Conservation (phyloP, 2,329 filamentous ascomycete genomes). For the Neopestalotiopsis sp. region DNA sequence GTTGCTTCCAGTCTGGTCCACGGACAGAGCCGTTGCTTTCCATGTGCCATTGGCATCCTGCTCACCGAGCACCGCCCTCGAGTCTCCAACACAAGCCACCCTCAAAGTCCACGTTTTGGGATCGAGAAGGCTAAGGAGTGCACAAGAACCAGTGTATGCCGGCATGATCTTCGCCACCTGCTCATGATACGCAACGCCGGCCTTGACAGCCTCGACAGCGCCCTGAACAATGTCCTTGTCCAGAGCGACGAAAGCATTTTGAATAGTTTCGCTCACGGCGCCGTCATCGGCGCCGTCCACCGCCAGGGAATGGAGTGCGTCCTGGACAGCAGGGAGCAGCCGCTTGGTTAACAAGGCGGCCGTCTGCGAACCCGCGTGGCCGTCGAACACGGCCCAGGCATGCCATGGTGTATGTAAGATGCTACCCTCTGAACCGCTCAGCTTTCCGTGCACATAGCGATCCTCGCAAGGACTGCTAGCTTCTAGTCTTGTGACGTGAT, state of each 20-base stretch:
- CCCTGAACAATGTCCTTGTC: conserved; percentile 38
- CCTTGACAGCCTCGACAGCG: conserved; percentile 31
- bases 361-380: conserved; percentile 41
- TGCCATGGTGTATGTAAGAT: conserved; percentile 29
- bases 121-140: conserved; percentile 63
- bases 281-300: neutral
- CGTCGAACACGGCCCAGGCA: conserved; percentile 40
- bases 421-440: conserved; percentile 27
- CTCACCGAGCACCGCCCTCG: conserved; percentile 65
- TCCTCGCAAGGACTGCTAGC: conserved; percentile 41
- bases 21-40: conserved; percentile 58
- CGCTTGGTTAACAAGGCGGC: conserved; percentile 35
- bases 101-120: conserved; percentile 55
- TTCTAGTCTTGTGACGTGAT: conserved; percentile 22
- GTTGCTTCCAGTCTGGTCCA: conserved; percentile 71
- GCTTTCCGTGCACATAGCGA: conserved; percentile 36
- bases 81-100: conserved; percentile 72
- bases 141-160: conserved; percentile 36
- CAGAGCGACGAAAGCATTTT: conserved; percentile 41
- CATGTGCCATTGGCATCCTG: conserved; percentile 52
- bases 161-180: conserved; percentile 33
- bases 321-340: conserved; percentile 34
- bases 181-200: conserved; percentile 33
- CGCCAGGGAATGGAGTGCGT: conserved; percentile 24
- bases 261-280: conserved; percentile 35